A percentile compares a stretch with the other conserved stretches of the same genome.
phyloP scores from a whole-genome alignment of 331 rosid genomes.

The Malus hybrid region DNA sequence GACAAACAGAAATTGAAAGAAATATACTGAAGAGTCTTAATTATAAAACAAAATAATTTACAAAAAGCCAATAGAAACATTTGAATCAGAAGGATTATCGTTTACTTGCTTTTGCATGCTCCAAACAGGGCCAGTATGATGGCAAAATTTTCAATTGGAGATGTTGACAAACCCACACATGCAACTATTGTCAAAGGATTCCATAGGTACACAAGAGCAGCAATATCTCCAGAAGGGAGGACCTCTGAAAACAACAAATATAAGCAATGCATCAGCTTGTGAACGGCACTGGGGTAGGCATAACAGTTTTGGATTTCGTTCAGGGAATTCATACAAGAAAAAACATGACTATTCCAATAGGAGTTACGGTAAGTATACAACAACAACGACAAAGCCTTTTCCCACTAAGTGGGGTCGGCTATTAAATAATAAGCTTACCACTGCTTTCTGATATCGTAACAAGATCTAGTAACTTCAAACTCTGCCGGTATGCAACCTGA shows the following conservation, averaged over 20 bases:
- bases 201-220: constrained; percentile 84
- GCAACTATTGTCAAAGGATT: constrained; percentile 82
- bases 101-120: constrained; percentile 60
- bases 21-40: background rate
- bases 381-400: too few relatives aligned
- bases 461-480: constrained; percentile 48
- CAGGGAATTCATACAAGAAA: background rate
- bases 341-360: constrained; percentile 1
- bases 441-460: constrained; percentile 35
- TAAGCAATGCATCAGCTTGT: constrained; percentile 13
- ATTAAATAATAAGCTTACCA: constrained; percentile 35
- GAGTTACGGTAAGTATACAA: background rate
- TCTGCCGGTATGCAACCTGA: constrained; percentile 42
- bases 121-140: constrained; percentile 66
- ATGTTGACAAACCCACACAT: constrained; percentile 91
- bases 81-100: background rate
- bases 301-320: background rate
- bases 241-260: constrained; percentile 41
- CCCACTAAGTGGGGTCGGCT: too few relatives aligned
- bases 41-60: background rate
- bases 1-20: background rate
- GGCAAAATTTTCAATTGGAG: constrained; percentile 74
- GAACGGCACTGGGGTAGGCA: background rate
- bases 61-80: background rate
- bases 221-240: constrained; percentile 73